Conservation (phyloP, 352 stramenopile genomes). For the Phytophthora pinifolia region DNA sequence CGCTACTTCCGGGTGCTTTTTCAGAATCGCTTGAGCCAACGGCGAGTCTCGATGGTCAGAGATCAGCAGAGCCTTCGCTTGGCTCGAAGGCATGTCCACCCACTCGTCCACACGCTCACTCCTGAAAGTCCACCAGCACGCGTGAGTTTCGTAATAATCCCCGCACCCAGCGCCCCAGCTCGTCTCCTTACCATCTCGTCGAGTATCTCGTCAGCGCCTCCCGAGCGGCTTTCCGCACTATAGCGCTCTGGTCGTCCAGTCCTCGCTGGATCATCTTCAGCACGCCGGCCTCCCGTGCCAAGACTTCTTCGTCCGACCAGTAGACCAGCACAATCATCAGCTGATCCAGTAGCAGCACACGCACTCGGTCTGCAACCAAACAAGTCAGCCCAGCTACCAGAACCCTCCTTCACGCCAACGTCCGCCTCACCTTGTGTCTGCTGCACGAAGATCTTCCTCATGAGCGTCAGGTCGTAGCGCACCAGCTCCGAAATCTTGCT, state of each 20-base stretch:
- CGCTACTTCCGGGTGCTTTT: constrained; percentile 39
- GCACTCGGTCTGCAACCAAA: constrained; percentile 45
- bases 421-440: constrained; percentile 40
- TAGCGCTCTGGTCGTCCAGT: constrained; percentile 41
- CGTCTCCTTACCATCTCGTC: constrained; percentile 41
- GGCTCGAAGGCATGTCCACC: constrained; percentile 39
- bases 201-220: constrained; percentile 50
- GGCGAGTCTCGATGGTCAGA: constrained; percentile 47
- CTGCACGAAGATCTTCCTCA: constrained; percentile 48
- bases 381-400: neutral
- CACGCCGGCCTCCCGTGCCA: constrained; percentile 46
- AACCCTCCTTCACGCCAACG: neutral
- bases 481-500: constrained; percentile 52
- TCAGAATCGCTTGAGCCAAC: constrained; percentile 44
- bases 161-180: neutral
- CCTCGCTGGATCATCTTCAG: constrained; percentile 50
- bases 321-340: constrained; percentile 52
- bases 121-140: constrained; percentile 26
- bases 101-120: constrained; percentile 52
- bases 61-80: constrained; percentile 41
- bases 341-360: constrained; percentile 57
- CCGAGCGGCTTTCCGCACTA: constrained; percentile 47
- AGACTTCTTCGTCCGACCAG: constrained; percentile 52
- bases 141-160: neutral
- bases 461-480: constrained; percentile 56